Base-by-base conservation (phyloP, 2,329 filamentous ascomycete species). In the Fusarium sarcochroum region DNA sequence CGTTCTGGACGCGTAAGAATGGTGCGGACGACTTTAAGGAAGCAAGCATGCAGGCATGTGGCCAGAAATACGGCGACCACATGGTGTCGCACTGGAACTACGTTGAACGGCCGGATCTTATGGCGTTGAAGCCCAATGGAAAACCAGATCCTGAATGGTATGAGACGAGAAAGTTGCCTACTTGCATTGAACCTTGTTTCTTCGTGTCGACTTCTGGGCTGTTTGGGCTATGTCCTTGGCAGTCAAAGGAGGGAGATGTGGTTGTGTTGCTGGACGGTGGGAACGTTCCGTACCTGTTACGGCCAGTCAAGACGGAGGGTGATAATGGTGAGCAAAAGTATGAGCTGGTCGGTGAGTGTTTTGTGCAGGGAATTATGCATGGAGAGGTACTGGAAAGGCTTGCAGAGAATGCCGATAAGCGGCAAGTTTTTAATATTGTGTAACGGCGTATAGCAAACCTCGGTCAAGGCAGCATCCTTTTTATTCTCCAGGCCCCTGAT, bases 171-270 rank as follows among this genome's bases (percentile, higher is more conserved):
- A 44, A 42, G 6, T 13, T 71, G 3, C 54, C 61, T 1, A 61
- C 42, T 0, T 71, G 68, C 8, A 41, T 63, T 4, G 57, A 66
- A 0, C 44, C 57, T 7, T 66, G 62, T 7, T 69, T 69, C 41
- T 71, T 71, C n/a, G 35, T 53, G 0, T 42, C 68, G 7, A 21
- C 34, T 7, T 52, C 64, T 15, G 62, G 57, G 0, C 11, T 52
- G 4, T 48, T 46, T 52, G 65, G 68, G 2, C 21, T 71, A 3
- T 71, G 68, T 11, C 68, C 68, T 15, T 71, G 65, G 68, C 14
- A 15, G 0, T 53, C 68, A 3, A 59, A 32, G n/a, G 68, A 63
- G 5, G 62, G 49, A 2, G 68, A 69, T 15, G 15, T 54, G 1
- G 25, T 71, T 44, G 58, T 54, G 1, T 11, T 71, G 10, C 5